These are phyloP conservation scores for Fusarium sp. DNA, from an alignment of 2,329 filamentous ascomycete genomes.

Conservation along the genomic window DNA sequence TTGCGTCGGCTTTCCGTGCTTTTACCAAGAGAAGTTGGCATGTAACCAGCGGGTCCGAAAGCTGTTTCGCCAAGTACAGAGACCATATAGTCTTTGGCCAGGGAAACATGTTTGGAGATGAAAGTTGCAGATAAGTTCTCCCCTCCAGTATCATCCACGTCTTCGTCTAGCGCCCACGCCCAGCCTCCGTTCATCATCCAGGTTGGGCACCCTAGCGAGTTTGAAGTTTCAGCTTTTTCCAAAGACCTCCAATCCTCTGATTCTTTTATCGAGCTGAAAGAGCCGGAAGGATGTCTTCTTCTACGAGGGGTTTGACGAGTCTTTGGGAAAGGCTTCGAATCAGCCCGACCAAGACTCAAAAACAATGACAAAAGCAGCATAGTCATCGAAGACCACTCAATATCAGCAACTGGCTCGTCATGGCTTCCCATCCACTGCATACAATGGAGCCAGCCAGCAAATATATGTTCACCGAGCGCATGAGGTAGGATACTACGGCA, in stretches of 20 bases:
- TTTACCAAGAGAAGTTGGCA: conserved; percentile 69
- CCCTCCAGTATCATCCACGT: conserved; percentile 49
- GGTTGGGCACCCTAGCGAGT: conserved; percentile 60
- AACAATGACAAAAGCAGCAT: conserved; percentile 73
- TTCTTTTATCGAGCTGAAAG: conserved; percentile 50
- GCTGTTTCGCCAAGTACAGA: conserved; percentile 68
- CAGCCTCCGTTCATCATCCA: conserved; percentile 74
- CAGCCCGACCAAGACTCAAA: conserved; percentile 65
- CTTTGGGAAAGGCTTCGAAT: conserved; percentile 40
- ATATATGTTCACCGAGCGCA: conserved; percentile 67
- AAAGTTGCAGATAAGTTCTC: conserved; percentile 52
- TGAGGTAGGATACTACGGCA: conserved; percentile 73
- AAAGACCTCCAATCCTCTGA: conserved; percentile 61
- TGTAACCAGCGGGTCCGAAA: conserved; percentile 66
- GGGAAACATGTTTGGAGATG: conserved; percentile 62
- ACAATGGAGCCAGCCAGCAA: conserved; percentile 79
- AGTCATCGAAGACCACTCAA: conserved; percentile 77
- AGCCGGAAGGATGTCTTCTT: conserved; percentile 50
- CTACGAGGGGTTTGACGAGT: conserved; percentile 46
- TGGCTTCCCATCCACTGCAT: conserved; percentile 73
- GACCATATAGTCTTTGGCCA: conserved; percentile 73
- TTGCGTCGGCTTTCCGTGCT: conserved; percentile 68
- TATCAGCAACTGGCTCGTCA: conserved; percentile 58
- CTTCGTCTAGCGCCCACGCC: conserved; percentile 76
- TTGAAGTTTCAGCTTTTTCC: conserved; percentile 58